Percentiles rank a stretch among this genome's conserved stretches.
These are phyloP conservation scores for Eragrostis curvula DNA, from an alignment of 176 grass and related monocot genomes.

Conservation along the genomic window DNA sequence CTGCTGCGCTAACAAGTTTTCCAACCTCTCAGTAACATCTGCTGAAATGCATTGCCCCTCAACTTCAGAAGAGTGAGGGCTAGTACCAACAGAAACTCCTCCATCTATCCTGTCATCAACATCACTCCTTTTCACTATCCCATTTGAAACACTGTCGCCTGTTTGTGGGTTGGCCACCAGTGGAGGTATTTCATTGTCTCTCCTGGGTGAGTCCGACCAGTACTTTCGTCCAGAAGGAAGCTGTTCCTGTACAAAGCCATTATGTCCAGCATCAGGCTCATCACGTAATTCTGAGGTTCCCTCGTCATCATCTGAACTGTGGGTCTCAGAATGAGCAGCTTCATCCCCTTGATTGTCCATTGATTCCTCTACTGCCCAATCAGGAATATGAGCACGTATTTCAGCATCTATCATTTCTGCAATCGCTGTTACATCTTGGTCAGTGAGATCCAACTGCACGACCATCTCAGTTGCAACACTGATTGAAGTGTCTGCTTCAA, in stretches of 20 bases:
- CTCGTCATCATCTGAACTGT: conserved; percentile 59
- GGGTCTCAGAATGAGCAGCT: conserved; percentile 45
- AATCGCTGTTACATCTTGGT: conserved; percentile 76
- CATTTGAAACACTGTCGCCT: conserved; percentile 34
- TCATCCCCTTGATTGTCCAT: conserved; percentile 51
- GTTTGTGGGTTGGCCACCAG: conserved; percentile 1
- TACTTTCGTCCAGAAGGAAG: conserved; percentile 72
- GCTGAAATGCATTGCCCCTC: neutral
- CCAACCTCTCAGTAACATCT: conserved; percentile 34
- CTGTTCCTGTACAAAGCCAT: conserved; percentile 55
- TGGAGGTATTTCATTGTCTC: conserved; percentile 36
- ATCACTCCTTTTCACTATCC: conserved; percentile 22
- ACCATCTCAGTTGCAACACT: conserved; percentile 90
- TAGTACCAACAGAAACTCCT: conserved; percentile 9
- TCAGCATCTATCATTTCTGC: conserved; percentile 81
- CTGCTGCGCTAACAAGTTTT: conserved; percentile 47
- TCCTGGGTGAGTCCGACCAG: conserved; percentile 70
- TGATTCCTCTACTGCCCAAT: conserved; percentile 59
- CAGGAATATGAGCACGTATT: conserved; percentile 65
- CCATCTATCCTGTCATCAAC: neutral
- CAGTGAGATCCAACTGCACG: conserved; percentile 69
- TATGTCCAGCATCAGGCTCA: conserved; percentile 38
- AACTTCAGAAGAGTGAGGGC: conserved; percentile 6
- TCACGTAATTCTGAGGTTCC: conserved; percentile 50
- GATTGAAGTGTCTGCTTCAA: conserved; percentile 72